These are phyloP conservation scores for Cotoneaster glaucophyllus DNA, from an alignment of 306 rosid species.

Conservation along the genomic window DNA sequence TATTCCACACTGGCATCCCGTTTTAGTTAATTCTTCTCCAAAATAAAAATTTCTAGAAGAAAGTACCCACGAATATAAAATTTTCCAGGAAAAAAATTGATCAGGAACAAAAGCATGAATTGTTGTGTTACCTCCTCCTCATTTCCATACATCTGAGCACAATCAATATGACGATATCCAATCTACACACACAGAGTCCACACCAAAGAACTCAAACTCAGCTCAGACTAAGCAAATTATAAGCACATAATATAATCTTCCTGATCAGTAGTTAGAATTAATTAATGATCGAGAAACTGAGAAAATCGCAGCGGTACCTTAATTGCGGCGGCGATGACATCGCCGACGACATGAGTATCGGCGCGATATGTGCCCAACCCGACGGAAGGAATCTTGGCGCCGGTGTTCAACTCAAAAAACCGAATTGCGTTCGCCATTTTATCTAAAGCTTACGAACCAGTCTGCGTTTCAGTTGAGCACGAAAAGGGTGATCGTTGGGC, in stretches of 20 bases:
- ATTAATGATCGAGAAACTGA: neutral
- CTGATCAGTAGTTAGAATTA: neutral
- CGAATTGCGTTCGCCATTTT: slow-evolving; percentile 40
- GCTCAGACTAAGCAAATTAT: neutral
- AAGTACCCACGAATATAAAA: neutral
- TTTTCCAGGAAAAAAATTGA: neutral
- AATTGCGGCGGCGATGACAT: slow-evolving; percentile 45
- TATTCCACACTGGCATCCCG: no score
- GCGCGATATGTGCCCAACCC: slow-evolving; percentile 75
- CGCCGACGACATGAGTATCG: slow-evolving; percentile 38
- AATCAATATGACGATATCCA: slow-evolving; percentile 65
- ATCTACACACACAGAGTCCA: slow-evolving; percentile 17
- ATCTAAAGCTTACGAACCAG: no score
- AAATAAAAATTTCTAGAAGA: neutral
- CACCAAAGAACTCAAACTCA: neutral
- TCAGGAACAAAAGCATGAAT: neutral
- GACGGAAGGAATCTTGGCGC: slow-evolving; percentile 67
- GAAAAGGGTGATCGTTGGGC: neutral
- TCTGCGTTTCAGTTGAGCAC: neutral
- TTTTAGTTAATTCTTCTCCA: no score
- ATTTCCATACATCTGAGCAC: slow-evolving; percentile 46
- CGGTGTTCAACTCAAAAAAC: slow-evolving; percentile 56
- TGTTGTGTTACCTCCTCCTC: slow-evolving; percentile 45
- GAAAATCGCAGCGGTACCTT: slow-evolving; percentile 24
- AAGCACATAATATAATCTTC: neutral